phyloP scores from a whole-genome alignment of 2,329 filamentous ascomycete genomes.

The Cercospora brassicicola region DNA sequence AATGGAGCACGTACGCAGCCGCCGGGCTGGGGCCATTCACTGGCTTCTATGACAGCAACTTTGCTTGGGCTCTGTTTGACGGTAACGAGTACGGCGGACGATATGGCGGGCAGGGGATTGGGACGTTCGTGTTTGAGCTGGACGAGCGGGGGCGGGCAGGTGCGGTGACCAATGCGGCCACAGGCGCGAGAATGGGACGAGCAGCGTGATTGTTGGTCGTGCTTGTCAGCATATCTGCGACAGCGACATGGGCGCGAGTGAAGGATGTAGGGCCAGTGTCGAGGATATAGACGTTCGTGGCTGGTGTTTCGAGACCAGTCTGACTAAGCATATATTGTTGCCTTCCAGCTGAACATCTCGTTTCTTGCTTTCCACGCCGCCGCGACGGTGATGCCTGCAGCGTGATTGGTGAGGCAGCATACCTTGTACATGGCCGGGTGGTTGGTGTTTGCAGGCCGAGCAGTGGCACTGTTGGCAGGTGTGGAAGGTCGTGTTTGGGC shows the following conservation, averaged over 20 bases:
- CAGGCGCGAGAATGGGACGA: neutral
- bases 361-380: neutral
- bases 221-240: neutral
- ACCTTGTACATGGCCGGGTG: neutral
- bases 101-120: neutral
- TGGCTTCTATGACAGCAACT: conserved; percentile 3
- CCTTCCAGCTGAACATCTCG: neutral
- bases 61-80: neutral
- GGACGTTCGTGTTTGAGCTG: conserved; percentile 8
- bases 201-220: neutral
- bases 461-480: neutral
- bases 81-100: neutral
- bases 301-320: neutral
- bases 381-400: neutral
- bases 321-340: neutral
- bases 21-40: neutral
- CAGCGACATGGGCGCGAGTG: neutral
- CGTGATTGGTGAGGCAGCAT: neutral
- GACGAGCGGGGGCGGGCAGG: neutral
- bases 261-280: neutral
- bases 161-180: neutral
- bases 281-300: neutral
- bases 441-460: neutral
- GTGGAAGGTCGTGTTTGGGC: neutral
- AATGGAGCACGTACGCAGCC: neutral